Evolutionary conservation across 768 basidiomycete species (phyloP).

Genomic region (Mycena olivaceomarginata): DNA sequence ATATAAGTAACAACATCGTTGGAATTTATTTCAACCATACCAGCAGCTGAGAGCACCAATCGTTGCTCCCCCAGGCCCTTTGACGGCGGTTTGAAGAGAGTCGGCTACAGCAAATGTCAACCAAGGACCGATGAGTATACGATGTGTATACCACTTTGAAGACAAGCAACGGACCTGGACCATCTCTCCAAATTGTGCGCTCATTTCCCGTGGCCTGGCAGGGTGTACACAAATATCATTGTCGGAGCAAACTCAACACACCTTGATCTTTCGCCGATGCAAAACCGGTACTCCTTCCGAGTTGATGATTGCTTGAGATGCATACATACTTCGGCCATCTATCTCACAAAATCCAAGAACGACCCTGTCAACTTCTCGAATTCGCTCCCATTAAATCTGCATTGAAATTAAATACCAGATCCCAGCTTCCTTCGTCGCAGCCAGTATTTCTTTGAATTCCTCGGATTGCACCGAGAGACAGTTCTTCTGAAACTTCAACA

Average conservation of each 20-base stretch:
- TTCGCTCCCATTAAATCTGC: no score
- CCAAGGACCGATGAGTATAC: not conserved
- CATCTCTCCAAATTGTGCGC: constrained; percentile 47
- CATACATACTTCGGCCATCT: constrained; percentile 45
- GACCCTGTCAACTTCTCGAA: constrained; percentile 26
- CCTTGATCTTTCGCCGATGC: constrained; percentile 46
- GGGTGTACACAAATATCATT: not conserved
- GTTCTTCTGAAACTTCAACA: constrained; percentile 40
- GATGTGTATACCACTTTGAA: no score
- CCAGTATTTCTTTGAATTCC: constrained; percentile 41
- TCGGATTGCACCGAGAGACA: constrained; percentile 31
- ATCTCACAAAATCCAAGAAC: constrained; percentile 43
- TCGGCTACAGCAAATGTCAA: constrained; percentile 21
- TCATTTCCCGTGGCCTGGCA: constrained; percentile 43
- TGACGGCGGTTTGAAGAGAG: constrained; percentile 41
- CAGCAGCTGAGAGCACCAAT: constrained; percentile 44
- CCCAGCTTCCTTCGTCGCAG: constrained; percentile 38
- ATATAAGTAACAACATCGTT: not conserved
- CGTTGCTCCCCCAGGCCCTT: constrained; percentile 32
- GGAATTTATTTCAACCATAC: constrained; percentile 2
- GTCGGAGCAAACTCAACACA: not conserved
- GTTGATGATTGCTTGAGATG: constrained; percentile 41
- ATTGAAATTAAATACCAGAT: constrained; percentile 31
- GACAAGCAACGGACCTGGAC: constrained; percentile 27
- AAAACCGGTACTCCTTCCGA: constrained; percentile 40